Evolutionary conservation across 768 basidiomycete genomes (phyloP), one percentile per base, ranked within the genome.

Genomic region (Suillus occidentalis): DNA sequence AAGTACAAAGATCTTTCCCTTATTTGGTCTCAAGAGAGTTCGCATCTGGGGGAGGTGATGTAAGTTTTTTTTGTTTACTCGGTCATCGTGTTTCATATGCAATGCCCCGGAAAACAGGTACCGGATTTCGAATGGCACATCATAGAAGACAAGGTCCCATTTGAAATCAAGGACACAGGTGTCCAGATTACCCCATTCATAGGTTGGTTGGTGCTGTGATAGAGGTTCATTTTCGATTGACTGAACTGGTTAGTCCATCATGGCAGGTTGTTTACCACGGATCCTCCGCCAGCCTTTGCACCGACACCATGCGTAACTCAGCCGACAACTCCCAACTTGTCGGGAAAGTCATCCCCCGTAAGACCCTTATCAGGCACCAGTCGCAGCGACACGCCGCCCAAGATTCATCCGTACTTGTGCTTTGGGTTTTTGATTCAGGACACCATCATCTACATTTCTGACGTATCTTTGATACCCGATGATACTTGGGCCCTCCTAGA

Each of bases 91-190:
- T 60, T 22, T 36, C 52, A 50, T 60, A n/a, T 39, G 4, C 2
- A 34, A 14, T 28, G 12, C 57, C 57, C 68, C 60, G 56, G 45
- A 45, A 36, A 49, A 20, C 66, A 94, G 88, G 88, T 95, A 14
- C 94, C 94, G 6, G 87, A 90, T 66, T 89, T 95, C 72, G 82
- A 83, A 70, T 95, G 90, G 89, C 89, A 92, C 69, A 85, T 95
- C 60, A 87, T 95, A 68, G 83, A 87, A 50, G 87, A 92, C 67
- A 82, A 82, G 20, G 80, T 83, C 31, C 82, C 87, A 2, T 91
- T 95, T 67, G 85, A 89, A 62, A 85, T 95, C 31, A 82, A 79
- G 60, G 82, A 85, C 62, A 90, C 87, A 4, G 87, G 86, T 5
- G 82, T 92, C 65, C 69, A 76, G 59, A 75, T 93, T 12, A 87